These are phyloP conservation scores for Fusarium sp. DNA, from an alignment of 2,329 filamentous ascomycete species.

Conservation along the genomic window DNA sequence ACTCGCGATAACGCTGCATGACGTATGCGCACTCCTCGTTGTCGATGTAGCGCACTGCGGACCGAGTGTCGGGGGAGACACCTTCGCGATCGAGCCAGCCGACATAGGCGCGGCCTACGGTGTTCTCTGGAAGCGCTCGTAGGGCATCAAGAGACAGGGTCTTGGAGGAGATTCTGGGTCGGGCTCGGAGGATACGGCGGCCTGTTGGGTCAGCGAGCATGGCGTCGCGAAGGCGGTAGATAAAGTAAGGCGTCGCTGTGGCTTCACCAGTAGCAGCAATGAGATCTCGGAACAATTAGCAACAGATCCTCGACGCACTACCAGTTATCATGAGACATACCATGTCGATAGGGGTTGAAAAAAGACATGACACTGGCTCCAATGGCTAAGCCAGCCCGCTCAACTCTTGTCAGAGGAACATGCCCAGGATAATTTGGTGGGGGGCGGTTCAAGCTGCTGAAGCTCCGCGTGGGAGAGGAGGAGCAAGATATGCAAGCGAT, in stretches of 20 bases:
- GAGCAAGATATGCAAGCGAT: slow-evolving; percentile 41
- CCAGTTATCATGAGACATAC: slow-evolving; percentile 56
- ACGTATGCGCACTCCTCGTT: slow-evolving; percentile 97
- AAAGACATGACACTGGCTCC: slow-evolving; percentile 74
- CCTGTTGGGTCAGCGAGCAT: slow-evolving; percentile 91
- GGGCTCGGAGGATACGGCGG: slow-evolving; percentile 89
- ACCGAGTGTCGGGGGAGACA: slow-evolving; percentile 90
- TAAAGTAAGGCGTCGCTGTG: slow-evolving; percentile 95
- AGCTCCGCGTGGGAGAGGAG: slow-evolving; percentile 55
- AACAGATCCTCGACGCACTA: background rate
- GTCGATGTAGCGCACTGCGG: slow-evolving; percentile 88
- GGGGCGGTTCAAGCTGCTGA: slow-evolving; percentile 89
- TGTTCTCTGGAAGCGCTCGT: slow-evolving; percentile 77
- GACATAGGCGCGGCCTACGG: slow-evolving; percentile 85
- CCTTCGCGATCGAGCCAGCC: slow-evolving; percentile 94
- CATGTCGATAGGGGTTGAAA: slow-evolving; percentile 83
- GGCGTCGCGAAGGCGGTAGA: slow-evolving; percentile 87
- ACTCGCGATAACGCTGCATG: slow-evolving; percentile 97
- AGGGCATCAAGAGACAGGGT: slow-evolving; percentile 76
- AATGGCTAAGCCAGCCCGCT: slow-evolving; percentile 78
- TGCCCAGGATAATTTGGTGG: slow-evolving; percentile 91
- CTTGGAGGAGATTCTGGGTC: slow-evolving; percentile 87
- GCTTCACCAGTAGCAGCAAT: slow-evolving; percentile 95
- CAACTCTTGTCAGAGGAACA: slow-evolving; percentile 84
- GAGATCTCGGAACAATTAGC: slow-evolving; percentile 71